Evolutionary conservation across 495 filamentous ascomycete species (phyloP).

Genomic region (Symbiotaphrina buchneri): DNA sequence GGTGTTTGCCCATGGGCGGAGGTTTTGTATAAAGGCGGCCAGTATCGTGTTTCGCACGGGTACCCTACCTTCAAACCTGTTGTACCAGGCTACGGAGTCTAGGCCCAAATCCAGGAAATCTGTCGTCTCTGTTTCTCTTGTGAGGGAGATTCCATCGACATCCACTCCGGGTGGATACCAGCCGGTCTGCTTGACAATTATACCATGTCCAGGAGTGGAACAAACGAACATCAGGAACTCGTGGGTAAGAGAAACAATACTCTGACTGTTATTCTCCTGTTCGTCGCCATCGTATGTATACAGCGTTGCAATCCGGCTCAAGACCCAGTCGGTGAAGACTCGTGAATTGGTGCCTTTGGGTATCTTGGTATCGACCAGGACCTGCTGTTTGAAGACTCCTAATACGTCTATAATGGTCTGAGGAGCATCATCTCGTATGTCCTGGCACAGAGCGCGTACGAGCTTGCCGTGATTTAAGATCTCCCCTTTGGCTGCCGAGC

Average conservation of each 20-base stretch:
- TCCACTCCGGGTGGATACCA: conserved; percentile 52
- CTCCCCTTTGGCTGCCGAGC: conserved; percentile 45
- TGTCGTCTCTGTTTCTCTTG: neutral
- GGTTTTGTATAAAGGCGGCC: conserved; percentile 48
- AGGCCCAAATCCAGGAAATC: conserved; percentile 23
- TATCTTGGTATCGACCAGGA: conserved; percentile 48
- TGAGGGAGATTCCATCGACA: neutral
- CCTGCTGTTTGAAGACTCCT: conserved; percentile 32
- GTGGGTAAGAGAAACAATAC: conserved; percentile 38
- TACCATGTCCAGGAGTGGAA: conserved; percentile 41
- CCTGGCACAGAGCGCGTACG: conserved; percentile 39
- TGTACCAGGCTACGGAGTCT: conserved; percentile 44
- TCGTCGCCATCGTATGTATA: conserved; percentile 34
- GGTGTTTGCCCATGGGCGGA: conserved; percentile 63
- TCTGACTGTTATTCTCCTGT: conserved; percentile 13
- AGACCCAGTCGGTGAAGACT: conserved; percentile 44
- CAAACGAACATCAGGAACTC: conserved; percentile 51
- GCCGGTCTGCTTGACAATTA: conserved; percentile 42
- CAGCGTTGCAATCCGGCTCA: conserved; percentile 47
- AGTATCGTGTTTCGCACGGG: conserved; percentile 54
- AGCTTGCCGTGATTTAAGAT: conserved; percentile 53
- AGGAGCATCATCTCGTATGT: conserved; percentile 48
- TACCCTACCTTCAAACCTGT: conserved; percentile 38
- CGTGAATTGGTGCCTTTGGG: conserved; percentile 44
- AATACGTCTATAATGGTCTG: conserved; percentile 47